Percentiles rank a stretch among this genome's conserved stretches.
These are phyloP conservation scores for Nakazawaea ishiwadae DNA, from an alignment of 805 yeast species.

Conservation along the genomic window DNA sequence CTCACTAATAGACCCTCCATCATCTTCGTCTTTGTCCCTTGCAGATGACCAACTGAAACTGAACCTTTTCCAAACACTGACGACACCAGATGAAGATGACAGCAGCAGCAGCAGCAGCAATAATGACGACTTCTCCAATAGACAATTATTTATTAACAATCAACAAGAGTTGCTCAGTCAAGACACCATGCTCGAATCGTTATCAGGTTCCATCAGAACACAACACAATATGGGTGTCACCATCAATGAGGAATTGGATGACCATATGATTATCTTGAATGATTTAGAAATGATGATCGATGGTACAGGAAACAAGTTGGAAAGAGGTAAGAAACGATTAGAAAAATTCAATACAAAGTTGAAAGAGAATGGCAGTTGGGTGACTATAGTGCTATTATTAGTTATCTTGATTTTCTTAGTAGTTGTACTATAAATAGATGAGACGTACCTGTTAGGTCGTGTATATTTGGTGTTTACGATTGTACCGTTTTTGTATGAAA, in stretches of 20 bases:
- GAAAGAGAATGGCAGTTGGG: slow-evolving; percentile 45
- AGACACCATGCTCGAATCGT: slow-evolving; percentile 34
- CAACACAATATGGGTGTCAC: slow-evolving; percentile 40
- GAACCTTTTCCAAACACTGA: slow-evolving; percentile 1
- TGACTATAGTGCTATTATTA: slow-evolving; percentile 37
- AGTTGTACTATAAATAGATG: slow-evolving; percentile 23
- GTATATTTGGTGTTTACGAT: slow-evolving; percentile 6
- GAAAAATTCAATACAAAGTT: slow-evolving; percentile 34
- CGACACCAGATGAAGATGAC: not conserved
- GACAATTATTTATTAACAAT: slow-evolving; percentile 29
- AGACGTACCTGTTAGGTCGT: too few relatives aligned
- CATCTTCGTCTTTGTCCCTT: not conserved
- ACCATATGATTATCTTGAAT: slow-evolving; percentile 42
- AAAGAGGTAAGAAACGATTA: slow-evolving; percentile 36
- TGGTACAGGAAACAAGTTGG: slow-evolving; percentile 33
- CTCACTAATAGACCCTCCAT: slow-evolving; percentile 17
- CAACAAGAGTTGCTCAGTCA: slow-evolving; percentile 45
- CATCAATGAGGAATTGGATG: slow-evolving; percentile 42
- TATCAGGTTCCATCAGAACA: slow-evolving; percentile 38
- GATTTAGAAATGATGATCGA: slow-evolving; percentile 47
- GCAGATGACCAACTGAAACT: slow-evolving; percentile 2
- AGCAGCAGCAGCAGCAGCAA: slow-evolving; percentile 2
- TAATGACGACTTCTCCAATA: slow-evolving; percentile 20
- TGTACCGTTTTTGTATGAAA: not conserved
- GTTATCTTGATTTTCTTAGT: slow-evolving; percentile 40